A percentile compares a stretch with the other conserved stretches of the same genome.
These are phyloP conservation scores for Helicostylum pulchrum DNA, from an alignment of 192 early-diverging fungal genomes.

Conservation along the genomic window DNA sequence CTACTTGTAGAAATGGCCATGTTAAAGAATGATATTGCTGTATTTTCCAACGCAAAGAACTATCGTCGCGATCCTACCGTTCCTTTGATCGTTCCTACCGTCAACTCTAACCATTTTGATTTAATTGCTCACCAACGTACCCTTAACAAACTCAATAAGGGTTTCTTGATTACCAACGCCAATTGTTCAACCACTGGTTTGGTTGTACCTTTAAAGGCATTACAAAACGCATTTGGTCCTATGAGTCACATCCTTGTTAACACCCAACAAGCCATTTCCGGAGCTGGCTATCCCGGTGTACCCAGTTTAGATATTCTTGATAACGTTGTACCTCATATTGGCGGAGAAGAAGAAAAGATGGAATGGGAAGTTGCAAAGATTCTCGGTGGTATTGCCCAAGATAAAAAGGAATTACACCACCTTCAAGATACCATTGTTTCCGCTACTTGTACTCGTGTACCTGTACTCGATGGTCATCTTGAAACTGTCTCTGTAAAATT, in stretches of 20 bases:
- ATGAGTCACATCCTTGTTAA: slow-evolving; percentile 75
- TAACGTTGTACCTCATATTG: slow-evolving; percentile 92
- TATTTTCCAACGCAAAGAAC: slow-evolving; percentile 98
- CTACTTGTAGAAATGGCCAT: slow-evolving; percentile 83
- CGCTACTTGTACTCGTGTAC: slow-evolving; percentile 94
- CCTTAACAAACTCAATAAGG: slow-evolving; percentile 57
- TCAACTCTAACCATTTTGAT: slow-evolving; percentile 88
- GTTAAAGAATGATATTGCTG: slow-evolving; percentile 78
- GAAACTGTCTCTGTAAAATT: slow-evolving; percentile 90
- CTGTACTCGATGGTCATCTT: slow-evolving; percentile 95
- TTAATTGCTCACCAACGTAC: slow-evolving; percentile 72
- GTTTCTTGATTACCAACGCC: slow-evolving; percentile 94
- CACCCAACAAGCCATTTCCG: slow-evolving; percentile 95
- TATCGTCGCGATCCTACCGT: slow-evolving; percentile 86
- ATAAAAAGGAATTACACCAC: slow-evolving; percentile 49
- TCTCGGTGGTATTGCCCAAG: slow-evolving; percentile 62
- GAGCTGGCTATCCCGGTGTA: slow-evolving; percentile 97
- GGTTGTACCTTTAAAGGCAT: slow-evolving; percentile 82
- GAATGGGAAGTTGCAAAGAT: slow-evolving; percentile 94
- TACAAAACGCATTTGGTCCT: slow-evolving; percentile 91
- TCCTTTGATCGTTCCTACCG: slow-evolving; percentile 91
- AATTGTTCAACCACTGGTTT: slow-evolving; percentile 99
- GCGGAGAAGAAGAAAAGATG: slow-evolving; percentile 97
- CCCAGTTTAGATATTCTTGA: slow-evolving; percentile 93
- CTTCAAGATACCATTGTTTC: slow-evolving; percentile 71